Conservation (phyloP, 202 grass and related monocot genomes). For the Brachypodium distachyon region DNA sequence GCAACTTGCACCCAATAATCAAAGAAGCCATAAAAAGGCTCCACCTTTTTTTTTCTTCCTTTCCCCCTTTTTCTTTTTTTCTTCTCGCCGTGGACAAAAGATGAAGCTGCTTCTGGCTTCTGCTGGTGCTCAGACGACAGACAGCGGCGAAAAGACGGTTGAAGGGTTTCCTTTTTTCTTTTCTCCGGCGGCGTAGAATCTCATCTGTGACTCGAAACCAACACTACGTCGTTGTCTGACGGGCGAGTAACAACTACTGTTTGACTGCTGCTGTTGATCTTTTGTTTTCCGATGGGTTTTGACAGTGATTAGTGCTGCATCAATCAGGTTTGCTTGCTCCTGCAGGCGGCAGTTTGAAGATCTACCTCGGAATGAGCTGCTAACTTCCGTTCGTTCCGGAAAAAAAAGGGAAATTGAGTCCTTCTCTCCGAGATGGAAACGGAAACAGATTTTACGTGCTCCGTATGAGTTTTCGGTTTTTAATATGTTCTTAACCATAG, state of each 20-base stretch:
- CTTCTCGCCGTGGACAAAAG: background rate
- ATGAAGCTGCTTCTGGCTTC: background rate
- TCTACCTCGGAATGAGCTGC: too few species aligned
- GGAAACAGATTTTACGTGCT: too few species aligned
- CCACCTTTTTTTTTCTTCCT: background rate
- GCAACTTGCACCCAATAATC: slow-evolving; percentile 40
- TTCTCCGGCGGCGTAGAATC: background rate
- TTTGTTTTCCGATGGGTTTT: background rate
- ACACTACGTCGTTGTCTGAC: background rate
- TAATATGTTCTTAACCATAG: too few species aligned
- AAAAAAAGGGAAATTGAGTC: too few species aligned
- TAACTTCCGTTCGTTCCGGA: too few species aligned
- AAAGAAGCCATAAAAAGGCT: slow-evolving; percentile 21
- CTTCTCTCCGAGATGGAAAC: too few species aligned
- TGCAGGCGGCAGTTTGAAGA: too few species aligned
- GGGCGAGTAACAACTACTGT: background rate
- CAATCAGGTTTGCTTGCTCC: too few species aligned
- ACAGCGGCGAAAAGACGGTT: background rate
- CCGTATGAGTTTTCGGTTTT: too few species aligned
- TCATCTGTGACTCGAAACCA: background rate
- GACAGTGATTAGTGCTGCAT: too few species aligned
- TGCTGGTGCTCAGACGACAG: background rate
- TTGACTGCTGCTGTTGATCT: background rate
- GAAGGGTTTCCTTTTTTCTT: background rate
- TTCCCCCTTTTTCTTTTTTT: background rate